phyloP scores from a whole-genome alignment of 2,329 filamentous ascomycete species.

The Fusarium sp. region DNA sequence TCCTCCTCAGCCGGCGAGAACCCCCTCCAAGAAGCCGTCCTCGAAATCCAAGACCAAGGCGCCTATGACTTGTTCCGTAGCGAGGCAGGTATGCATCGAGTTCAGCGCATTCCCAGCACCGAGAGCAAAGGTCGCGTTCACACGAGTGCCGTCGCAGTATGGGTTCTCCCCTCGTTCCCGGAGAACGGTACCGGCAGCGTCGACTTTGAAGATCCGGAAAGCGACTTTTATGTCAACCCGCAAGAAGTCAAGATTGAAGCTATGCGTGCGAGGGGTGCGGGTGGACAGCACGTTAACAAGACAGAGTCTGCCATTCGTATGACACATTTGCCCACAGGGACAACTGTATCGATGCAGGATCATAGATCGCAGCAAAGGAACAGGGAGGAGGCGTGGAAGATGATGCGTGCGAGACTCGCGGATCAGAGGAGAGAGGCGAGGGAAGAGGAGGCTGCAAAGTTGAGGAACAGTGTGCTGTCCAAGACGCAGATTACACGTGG shows the following conservation, averaged over 20 bases:
- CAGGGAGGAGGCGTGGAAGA: conserved; percentile 82
- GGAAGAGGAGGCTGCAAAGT: conserved; percentile 76
- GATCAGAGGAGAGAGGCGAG: conserved; percentile 80
- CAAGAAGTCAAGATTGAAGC: conserved; percentile 84
- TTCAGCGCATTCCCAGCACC: conserved; percentile 90
- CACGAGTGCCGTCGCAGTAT: conserved; percentile 89
- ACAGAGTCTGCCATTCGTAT: conserved; percentile 95
- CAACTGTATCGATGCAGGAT: conserved; percentile 90
- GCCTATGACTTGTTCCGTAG: conserved; percentile 83
- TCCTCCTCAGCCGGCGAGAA: conserved; percentile 65
- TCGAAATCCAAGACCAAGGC: conserved; percentile 79
- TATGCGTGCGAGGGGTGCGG: conserved; percentile 90
- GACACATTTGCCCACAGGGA: conserved; percentile 88
- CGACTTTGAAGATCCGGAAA: conserved; percentile 82
- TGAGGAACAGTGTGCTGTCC: conserved; percentile 81
- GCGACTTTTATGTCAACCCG: conserved; percentile 88
- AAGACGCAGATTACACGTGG: conserved; percentile 84
- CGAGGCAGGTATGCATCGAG: conserved; percentile 93
- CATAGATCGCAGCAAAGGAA: conserved; percentile 89
- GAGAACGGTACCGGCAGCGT: conserved; percentile 57
- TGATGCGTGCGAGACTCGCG: conserved; percentile 83
- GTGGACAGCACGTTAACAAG: conserved; percentile 98
- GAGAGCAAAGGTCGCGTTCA: conserved; percentile 92
- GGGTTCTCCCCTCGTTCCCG: conserved; percentile 87
- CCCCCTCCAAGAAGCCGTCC: conserved; percentile 83